Percentiles rank a stretch among this genome's conserved stretches.
phyloP scores from a whole-genome alignment of 345 rosid genomes.

The Theobroma cacao region DNA sequence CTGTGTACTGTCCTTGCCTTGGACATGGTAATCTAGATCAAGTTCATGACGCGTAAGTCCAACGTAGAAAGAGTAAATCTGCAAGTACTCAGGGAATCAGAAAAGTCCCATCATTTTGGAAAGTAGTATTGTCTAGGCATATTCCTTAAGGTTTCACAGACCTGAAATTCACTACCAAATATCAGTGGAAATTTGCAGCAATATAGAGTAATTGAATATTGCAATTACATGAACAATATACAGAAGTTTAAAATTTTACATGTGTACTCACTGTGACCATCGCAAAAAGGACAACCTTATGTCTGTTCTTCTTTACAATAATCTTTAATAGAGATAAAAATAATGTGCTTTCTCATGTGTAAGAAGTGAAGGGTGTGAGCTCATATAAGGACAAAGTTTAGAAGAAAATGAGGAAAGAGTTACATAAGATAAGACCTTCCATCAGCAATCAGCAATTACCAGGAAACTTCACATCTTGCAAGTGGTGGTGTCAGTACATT shows the following conservation, averaged over 20 bases:
- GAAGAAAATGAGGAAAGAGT: not conserved
- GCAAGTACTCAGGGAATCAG: not conserved
- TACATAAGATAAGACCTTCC: not conserved
- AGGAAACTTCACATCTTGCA: slow-evolving; percentile 48
- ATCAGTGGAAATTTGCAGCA: not conserved
- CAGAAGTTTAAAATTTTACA: not conserved
- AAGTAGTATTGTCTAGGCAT: not conserved
- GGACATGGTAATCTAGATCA: not conserved
- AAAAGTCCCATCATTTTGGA: not conserved
- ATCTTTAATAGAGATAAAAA: no score
- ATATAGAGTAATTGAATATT: not conserved
- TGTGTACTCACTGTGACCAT: not conserved
- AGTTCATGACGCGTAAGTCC: not conserved
- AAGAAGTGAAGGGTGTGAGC: not conserved
- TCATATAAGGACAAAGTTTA: not conserved
- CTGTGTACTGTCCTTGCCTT: not conserved
- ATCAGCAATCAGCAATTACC: not conserved
- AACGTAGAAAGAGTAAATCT: not conserved
- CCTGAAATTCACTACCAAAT: not conserved
- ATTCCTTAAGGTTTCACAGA: not conserved
- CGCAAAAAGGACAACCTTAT: not conserved
- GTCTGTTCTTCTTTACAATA: not conserved
- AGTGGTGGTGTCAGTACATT: slow-evolving; percentile 40
- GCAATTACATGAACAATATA: not conserved
- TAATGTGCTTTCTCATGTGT: no score